Percentiles rank a stretch among this genome's conserved stretches.
phyloP scores from a whole-genome alignment of 352 stramenopile genomes.

The Phytophthora brassicae region DNA sequence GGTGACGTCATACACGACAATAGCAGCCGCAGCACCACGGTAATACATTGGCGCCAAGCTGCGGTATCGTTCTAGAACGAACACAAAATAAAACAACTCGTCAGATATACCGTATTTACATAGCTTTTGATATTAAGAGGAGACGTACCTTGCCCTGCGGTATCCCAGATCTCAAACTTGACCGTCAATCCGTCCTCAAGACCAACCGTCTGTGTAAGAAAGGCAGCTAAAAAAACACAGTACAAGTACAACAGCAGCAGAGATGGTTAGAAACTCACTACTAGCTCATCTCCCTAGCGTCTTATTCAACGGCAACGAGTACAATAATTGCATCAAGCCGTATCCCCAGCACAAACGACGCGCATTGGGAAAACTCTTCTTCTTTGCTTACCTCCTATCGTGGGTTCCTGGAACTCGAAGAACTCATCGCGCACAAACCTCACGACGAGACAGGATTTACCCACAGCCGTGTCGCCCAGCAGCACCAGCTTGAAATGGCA shows the following conservation, averaged over 20 bases:
- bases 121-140: not conserved
- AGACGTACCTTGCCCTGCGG: conserved; percentile 89
- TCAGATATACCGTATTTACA: conserved; percentile 11
- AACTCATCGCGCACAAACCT: conserved; percentile 99
- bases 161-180: conserved; percentile 99
- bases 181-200: conserved; percentile 97
- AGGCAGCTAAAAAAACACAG: conserved; percentile 74
- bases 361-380: not conserved
- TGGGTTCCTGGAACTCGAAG: conserved; percentile 99
- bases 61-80: conserved; percentile 91
- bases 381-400: conserved; percentile 85
- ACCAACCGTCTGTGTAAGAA: conserved; percentile 98
- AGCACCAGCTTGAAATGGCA: conserved; percentile 99
- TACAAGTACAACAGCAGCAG: too few species aligned
- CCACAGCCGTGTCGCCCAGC: conserved; percentile 98
- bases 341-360: too few species aligned
- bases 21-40: conserved; percentile 92
- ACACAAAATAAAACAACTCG: not conserved
- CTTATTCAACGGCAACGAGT: not conserved
- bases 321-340: too few species aligned
- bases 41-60: conserved; percentile 99
- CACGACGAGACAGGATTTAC: conserved; percentile 99
- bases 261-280: conserved; percentile 6
- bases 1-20: conserved; percentile 97
- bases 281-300: too few species aligned